A percentile compares a stretch with the other conserved stretches of the same genome.
These are phyloP conservation scores for Nicotiana noctiflora DNA, from an alignment of 257 asterid genomes.

Conservation along the genomic window DNA sequence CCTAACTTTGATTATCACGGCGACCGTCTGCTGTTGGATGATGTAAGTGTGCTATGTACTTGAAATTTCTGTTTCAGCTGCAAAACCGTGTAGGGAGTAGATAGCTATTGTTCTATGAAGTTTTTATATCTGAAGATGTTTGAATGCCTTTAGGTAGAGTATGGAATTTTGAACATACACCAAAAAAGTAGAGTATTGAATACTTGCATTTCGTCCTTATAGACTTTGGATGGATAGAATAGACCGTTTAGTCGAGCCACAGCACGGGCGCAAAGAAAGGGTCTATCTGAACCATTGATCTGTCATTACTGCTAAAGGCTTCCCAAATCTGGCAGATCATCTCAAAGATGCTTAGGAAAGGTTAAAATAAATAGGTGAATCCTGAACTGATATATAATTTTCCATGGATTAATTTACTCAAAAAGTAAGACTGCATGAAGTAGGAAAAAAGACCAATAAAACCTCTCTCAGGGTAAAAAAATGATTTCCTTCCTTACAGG, in stretches of 20 bases:
- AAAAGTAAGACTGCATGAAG: neutral
- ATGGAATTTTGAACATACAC: neutral
- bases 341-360: neutral
- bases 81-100: neutral
- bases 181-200: too few relatives aligned
- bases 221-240: neutral
- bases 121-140: neutral
- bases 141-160: neutral
- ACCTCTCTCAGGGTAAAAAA: neutral
- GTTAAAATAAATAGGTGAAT: neutral
- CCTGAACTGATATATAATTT: neutral
- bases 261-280: neutral
- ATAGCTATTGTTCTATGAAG: neutral
- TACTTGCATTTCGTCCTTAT: neutral
- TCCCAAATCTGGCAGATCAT: neutral
- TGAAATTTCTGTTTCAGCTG: conserved; percentile 11
- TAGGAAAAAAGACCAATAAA: neutral
- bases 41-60: conserved; percentile 54
- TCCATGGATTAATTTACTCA: neutral
- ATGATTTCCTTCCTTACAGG: neutral
- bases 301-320: neutral
- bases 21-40: conserved; percentile 98
- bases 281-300: neutral
- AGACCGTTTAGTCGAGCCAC: neutral
- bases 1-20: conserved; percentile 85